Base-by-base conservation (phyloP, 371 early-diverging fungal species). In the Mortierella sp. region DNA sequence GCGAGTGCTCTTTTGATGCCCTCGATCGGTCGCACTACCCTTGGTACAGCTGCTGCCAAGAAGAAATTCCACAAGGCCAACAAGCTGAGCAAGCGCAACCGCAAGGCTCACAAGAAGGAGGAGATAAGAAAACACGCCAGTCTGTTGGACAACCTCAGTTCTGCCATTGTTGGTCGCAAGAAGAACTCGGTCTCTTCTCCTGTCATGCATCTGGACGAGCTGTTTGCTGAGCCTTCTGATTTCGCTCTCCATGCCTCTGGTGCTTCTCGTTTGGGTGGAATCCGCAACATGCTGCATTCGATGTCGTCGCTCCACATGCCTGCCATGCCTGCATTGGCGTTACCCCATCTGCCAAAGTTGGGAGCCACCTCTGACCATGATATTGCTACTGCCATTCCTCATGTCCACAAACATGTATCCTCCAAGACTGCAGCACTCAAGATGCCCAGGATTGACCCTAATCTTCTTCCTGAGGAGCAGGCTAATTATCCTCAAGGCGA, bases 131-230 rank as follows among this genome's bases (percentile, higher is more conserved):
- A 40, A 40, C 45, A 39, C 1, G 24, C 50, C 41, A 45, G 73
- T 9, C 39, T 80, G 4, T 29, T 76, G 34, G 80, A 75, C 26
- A 73, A 52, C 26, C 72, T 73, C 43, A 69, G 73, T 31, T 31
- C 61, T 10, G 64, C 58, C 1, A 19, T 76, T 6, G 64, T 76
- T 16, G 80, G 76, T 31, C 76, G 80, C 43, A 72, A 41, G 45
- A 76, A 80, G 34, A 66, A 80, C 63, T 53, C 70, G 5, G 73
- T 76, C 31, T 76, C 76, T 0, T 47, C 76, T 3, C 80, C 80
- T 14, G 67, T 64, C 14, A 58, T 80, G 69, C 70, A 40, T 0
- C 43, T 76, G 45, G 67, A 76, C 55, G 66, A 73, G 63, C 14
- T 80, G 31, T 80, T 71, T 68, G 68, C 26, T 16, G 78, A 68